Base-by-base conservation (phyloP, 495 filamentous ascomycete species). In the Schizothecium vesticola region DNA sequence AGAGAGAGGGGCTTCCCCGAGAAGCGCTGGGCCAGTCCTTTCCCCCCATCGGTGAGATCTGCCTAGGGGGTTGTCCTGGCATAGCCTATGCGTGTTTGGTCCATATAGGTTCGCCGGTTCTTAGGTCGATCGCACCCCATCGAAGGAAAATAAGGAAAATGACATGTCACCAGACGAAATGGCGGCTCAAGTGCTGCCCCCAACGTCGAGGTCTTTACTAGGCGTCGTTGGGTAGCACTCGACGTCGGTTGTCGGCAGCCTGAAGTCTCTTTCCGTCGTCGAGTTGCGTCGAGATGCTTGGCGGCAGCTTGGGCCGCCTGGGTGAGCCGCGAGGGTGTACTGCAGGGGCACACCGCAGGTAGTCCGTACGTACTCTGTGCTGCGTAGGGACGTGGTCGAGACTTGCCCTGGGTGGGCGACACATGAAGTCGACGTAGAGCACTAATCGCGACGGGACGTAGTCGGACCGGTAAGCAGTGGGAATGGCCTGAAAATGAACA, bases 31-130 rank as follows among this genome's bases (percentile, higher is more conserved):
- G 11, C 31, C 31, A 33, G 31, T 33, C 43, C 43, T n/a, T 9
- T 51, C 10, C 9, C 43, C 43, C 43, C 43, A 51, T 51, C 43
- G 43, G 43, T 62, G 69, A 69, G 71, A 74, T 74, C 71, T 67
- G 64, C 69, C 63, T 64, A 61, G 61, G 59, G 31, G 57, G 43
- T 64, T n/a, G 28, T 70, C 67, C 36, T 33, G 59, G 68, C 25
- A 68, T 72, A 67, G 66, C 58, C 67, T 61, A 68, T 61, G 67
- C 51, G n/a, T n/a, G 29, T n/a, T n/a, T 51, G 8, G 43, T 51
- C 29, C 10, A 56, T 56, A 23, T 26, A 56, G 29, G 55, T 31
- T 31, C 24, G 25, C 51, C 10, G 33, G 64, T 3, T 22, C 13
- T 24, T 58, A 36, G 31, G n/a, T 56, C 21, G 19, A 19, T 59